phyloP scores from a whole-genome alignment of 176 grass and related monocot species.

The Urochloa ruziziensis region DNA sequence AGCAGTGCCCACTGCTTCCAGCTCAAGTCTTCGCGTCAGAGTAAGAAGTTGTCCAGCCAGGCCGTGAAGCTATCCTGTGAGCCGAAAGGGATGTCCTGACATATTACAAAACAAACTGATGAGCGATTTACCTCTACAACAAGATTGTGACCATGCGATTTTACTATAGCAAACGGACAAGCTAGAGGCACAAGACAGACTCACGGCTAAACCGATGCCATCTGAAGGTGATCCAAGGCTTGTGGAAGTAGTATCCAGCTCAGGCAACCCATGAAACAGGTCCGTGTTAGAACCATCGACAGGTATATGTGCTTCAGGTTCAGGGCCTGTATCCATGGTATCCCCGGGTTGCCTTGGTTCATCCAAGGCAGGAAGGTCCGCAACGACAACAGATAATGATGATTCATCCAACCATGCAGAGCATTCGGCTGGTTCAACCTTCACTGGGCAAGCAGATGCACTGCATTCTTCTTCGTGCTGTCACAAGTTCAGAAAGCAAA shows the following conservation, averaged over 20 bases:
- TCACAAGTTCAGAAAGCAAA: neutral
- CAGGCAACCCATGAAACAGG: neutral
- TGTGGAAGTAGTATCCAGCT: neutral
- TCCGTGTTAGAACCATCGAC: neutral
- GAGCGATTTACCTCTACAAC: neutral
- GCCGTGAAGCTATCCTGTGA: constrained; percentile 48
- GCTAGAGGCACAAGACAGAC: neutral
- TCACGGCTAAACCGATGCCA: constrained; percentile 42
- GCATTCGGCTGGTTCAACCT: constrained; percentile 14
- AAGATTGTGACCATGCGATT: neutral
- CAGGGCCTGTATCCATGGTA: neutral
- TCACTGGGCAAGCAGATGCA: neutral
- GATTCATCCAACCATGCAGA: neutral
- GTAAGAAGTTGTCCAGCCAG: constrained; percentile 4
- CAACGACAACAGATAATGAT: constrained; percentile 7
- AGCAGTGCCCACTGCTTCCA: neutral
- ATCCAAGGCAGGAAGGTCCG: constrained; percentile 17
- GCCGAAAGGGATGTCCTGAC: constrained; percentile 48
- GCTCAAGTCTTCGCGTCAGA: neutral
- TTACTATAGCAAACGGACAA: neutral
- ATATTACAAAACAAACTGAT: neutral
- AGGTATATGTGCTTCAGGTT: neutral
- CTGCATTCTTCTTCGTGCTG: constrained; percentile 14
- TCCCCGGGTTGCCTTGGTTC: neutral
- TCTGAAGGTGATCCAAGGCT: constrained; percentile 31